Evolutionary conservation across 192 early-diverging fungal genomes (phyloP), one percentile per base, ranked within the genome.

Genomic region (Coemansia sp.): DNA sequence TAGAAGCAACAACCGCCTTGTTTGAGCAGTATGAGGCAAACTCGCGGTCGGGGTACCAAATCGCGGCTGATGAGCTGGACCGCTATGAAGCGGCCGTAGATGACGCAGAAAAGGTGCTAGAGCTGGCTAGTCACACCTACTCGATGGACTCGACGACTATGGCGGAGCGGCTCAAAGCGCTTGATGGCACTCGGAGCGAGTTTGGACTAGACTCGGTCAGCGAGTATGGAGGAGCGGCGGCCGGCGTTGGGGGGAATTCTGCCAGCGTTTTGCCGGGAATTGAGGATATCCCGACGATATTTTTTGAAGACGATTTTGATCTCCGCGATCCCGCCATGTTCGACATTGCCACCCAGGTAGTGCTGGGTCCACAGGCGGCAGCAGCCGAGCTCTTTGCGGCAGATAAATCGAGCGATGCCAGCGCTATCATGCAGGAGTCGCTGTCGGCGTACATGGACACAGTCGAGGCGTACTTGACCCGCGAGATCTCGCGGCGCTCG

Each of bases 401-500:
- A 69, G 73, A 75, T 1, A 68, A 59, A 74, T 62, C 83, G 2
- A 83, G 86, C 6, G 84, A 85, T 14, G 85, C 88, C 12, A 91
- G 91, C 61, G 81, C 79, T 8, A 84, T 87, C 11, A 83, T 98
- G 52, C 95, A 98, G 80, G 94, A 97, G 39, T 91, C 93, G 26
- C 82, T 99, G 33, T 91, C 94, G 0, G 86, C 90, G 59, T 94
- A 95, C 64, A 83, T 95, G 62, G 97, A 99, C 70, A 91, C 90
- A 0, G 93, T 98, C 3, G 96, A 99, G 70, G 89, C 93, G 2
- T 95, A 98, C 62, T 75, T 99, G 26, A 89, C 95, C 20, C 90
- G 89, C 47, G 97, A 99, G 71, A 99, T 99, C 42, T 94, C 94
- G 34, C 86, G 88, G 21, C 82, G 96, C 23, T 95, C 94, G n/a